These are phyloP conservation scores for Myochromella boudieri DNA, from an alignment of 768 basidiomycete species.

Conservation along the genomic window DNA sequence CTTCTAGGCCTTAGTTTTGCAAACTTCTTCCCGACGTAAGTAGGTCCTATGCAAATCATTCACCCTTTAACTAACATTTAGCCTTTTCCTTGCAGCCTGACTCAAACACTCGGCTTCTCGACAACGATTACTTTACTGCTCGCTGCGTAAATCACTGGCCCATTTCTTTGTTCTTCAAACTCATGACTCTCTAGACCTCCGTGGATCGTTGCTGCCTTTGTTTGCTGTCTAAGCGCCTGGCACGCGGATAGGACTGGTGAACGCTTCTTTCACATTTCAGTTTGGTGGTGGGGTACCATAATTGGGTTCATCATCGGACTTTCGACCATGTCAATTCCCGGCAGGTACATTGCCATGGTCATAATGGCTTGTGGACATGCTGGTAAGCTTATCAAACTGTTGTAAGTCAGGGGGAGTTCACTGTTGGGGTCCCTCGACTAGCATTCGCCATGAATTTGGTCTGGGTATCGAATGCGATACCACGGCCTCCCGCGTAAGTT, in stretches of 20 bases:
- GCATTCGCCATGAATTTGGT: slow-evolving; percentile 50
- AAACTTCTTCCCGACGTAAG: slow-evolving; percentile 58
- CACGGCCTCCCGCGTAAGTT: slow-evolving; percentile 56
- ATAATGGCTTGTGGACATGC: slow-evolving; percentile 60
- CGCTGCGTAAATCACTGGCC: slow-evolving; percentile 44
- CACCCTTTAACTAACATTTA: neutral
- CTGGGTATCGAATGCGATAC: slow-evolving; percentile 62
- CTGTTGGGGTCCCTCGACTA: slow-evolving; percentile 7
- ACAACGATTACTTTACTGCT: slow-evolving; percentile 59
- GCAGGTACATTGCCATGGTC: slow-evolving; percentile 61
- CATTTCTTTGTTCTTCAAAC: neutral
- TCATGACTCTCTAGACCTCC: slow-evolving; percentile 47
- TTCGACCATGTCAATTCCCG: slow-evolving; percentile 49
- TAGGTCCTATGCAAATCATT: slow-evolving; percentile 7
- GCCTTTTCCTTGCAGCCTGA: slow-evolving; percentile 35
- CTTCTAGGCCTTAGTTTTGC: slow-evolving; percentile 58
- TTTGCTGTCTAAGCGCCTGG: slow-evolving; percentile 53
- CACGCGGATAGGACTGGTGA: slow-evolving; percentile 63
- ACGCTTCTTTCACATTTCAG: slow-evolving; percentile 59
- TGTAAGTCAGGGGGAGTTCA: neutral
- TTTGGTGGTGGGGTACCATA: slow-evolving; percentile 61
- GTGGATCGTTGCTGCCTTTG: slow-evolving; percentile 55
- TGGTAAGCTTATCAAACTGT: slow-evolving; percentile 19
- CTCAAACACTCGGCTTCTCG: slow-evolving; percentile 58
- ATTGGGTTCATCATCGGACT: slow-evolving; percentile 61